Evolutionary conservation across 441 rosid species (phyloP).

Genomic region (Pelargonium cotyledonis): DNA sequence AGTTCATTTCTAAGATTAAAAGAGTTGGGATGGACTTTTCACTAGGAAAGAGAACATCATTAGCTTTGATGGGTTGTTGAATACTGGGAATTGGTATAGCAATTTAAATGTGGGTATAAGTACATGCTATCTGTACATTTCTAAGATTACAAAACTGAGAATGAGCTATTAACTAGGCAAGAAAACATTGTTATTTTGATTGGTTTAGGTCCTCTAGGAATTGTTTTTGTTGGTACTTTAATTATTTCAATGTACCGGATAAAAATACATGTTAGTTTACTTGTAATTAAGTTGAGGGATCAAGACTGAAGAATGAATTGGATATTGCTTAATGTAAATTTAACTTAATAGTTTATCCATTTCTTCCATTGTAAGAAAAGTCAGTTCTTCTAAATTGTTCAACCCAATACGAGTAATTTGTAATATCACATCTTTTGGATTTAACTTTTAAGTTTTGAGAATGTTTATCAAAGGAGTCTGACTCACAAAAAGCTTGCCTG

Average conservation of each 20-base stretch:
- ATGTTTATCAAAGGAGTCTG: neutral
- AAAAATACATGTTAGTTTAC: neutral
- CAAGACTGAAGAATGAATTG: neutral
- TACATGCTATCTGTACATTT: neutral
- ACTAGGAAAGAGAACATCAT: neutral
- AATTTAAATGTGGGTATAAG: neutral
- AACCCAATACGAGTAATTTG: neutral
- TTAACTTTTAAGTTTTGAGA: neutral
- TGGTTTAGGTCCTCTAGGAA: no score
- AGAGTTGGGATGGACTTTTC: constrained; percentile 9
- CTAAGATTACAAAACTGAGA: neutral
- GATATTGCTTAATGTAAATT: neutral
- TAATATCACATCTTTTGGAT: constrained; percentile 5
- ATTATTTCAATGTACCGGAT: constrained; percentile 4
- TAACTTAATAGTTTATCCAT: constrained; percentile 2
- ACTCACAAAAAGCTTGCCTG: neutral
- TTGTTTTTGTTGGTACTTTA: constrained; percentile 13
- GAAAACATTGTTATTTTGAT: no score
- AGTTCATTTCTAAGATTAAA: constrained; percentile 1
- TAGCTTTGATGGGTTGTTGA: neutral
- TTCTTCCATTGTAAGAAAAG: neutral
- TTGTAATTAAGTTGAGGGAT: neutral
- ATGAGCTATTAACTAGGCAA: neutral
- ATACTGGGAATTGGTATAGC: neutral
- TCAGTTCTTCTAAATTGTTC: neutral